Percentiles rank a stretch among this genome's conserved stretches.
These are phyloP conservation scores for Pseudonitzschia multiseries DNA, from an alignment of 108 stramenopile species.

Conservation along the genomic window DNA sequence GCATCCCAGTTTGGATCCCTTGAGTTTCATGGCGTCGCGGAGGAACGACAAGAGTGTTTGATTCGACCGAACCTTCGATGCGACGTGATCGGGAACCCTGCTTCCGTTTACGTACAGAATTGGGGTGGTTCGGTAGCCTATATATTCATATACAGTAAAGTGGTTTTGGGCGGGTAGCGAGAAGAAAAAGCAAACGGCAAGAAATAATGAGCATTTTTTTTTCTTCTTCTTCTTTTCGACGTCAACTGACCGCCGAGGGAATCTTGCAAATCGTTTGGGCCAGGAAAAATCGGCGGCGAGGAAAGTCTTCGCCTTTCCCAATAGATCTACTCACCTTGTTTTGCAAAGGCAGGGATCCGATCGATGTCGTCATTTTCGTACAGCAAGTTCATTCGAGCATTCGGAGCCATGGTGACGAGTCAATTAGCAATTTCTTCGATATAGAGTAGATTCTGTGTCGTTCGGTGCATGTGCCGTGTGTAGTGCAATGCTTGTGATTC, in stretches of 20 bases:
- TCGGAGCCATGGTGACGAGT: constrained; percentile 37
- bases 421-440: neutral
- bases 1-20: constrained; percentile 85
- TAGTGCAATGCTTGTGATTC: too few relatives aligned
- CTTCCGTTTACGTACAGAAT: constrained; percentile 78
- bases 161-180: too few relatives aligned
- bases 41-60: constrained; percentile 80
- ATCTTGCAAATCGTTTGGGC: neutral
- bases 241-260: neutral
- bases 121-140: constrained; percentile 69
- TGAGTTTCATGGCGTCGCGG: constrained; percentile 56
- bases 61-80: constrained; percentile 58
- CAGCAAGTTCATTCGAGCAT: constrained; percentile 25
- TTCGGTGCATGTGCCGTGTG: too few relatives aligned
- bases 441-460: too few relatives aligned
- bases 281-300: neutral
- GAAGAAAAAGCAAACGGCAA: neutral
- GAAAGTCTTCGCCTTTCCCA: neutral
- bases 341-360: constrained; percentile 40
- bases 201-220: neutral
- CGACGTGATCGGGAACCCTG: constrained; percentile 45
- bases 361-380: constrained; percentile 74
- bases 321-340: constrained; percentile 40
- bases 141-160: neutral
- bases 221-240: neutral